Percentiles rank a stretch among this genome's conserved stretches.
Conservation (phyloP, 108 stramenopile genomes). For the Seminavis robusta region DNA sequence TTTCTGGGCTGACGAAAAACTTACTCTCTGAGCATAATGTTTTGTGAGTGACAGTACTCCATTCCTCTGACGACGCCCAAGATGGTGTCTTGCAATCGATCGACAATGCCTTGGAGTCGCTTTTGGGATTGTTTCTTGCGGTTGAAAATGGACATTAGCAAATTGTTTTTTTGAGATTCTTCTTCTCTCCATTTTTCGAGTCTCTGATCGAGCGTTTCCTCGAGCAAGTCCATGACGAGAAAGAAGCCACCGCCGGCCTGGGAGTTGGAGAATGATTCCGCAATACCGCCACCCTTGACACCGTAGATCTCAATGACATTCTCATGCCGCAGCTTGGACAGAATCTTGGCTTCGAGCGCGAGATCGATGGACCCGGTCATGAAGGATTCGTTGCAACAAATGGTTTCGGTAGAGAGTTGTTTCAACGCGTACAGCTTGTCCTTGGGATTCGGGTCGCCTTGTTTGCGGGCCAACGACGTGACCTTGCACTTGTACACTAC, state of each 20-base stretch:
- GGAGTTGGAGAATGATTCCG: constrained; percentile 15
- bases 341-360: constrained; percentile 35
- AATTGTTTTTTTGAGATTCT: constrained; percentile 1
- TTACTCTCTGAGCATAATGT: constrained; percentile 52
- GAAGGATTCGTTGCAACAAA: constrained; percentile 11
- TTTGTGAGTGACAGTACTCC: constrained; percentile 45
- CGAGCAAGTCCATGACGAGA: constrained; percentile 55
- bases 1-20: too few relatives aligned
- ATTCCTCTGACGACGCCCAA: constrained; percentile 48
- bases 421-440: constrained; percentile 19
- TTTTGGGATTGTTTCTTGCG: constrained; percentile 4
- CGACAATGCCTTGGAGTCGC: neutral
- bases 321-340: constrained; percentile 26
- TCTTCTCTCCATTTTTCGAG: constrained; percentile 26
- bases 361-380: constrained; percentile 31
- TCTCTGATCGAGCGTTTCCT: constrained; percentile 36
- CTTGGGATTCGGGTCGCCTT: neutral
- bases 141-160: neutral
- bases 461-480: too few relatives aligned
- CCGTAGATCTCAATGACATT: constrained; percentile 39
- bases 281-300: constrained; percentile 16
- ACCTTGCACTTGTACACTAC: too few relatives aligned
- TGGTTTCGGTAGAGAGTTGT: constrained; percentile 22
- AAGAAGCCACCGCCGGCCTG: constrained; percentile 37
- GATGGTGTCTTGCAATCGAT: constrained; percentile 26